Evolutionary conservation across 2,329 filamentous ascomycete species (phyloP).

Genomic region (Penicillium sp.): DNA sequence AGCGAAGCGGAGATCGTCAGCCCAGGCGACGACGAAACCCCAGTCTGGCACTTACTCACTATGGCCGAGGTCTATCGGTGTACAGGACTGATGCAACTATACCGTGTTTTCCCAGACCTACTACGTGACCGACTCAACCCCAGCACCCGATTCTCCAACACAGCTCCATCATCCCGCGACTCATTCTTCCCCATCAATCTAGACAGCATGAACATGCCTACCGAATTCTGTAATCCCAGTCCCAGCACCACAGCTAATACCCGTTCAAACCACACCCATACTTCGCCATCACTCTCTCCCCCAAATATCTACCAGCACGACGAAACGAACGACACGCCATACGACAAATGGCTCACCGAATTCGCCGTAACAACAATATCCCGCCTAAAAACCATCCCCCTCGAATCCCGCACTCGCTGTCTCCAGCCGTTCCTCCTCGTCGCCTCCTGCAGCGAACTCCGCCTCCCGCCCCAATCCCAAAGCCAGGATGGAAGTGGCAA

Average conservation of each 20-base stretch:
- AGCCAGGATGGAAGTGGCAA: background rate
- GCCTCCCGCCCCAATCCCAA: constrained; percentile 37
- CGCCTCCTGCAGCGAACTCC: constrained; percentile 49
- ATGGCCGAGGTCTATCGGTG: constrained; percentile 53
- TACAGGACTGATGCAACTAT: constrained; percentile 52
- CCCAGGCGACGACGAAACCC: constrained; percentile 50
- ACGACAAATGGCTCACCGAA: constrained; percentile 46
- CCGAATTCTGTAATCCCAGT: constrained; percentile 14
- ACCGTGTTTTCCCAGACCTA: constrained; percentile 52
- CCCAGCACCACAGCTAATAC: background rate
- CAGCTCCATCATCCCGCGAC: constrained; percentile 10
- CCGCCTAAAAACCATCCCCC: constrained; percentile 48
- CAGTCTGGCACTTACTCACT: constrained; percentile 51
- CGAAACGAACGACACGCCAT: constrained; percentile 13
- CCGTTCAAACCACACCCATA: background rate
- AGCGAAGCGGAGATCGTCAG: constrained; percentile 47
- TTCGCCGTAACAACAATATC: constrained; percentile 51
- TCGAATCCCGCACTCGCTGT: constrained; percentile 52
- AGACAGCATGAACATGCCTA: constrained; percentile 21
- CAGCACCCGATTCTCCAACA: constrained; percentile 2
- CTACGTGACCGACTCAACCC: constrained; percentile 43
- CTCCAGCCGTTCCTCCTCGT: constrained; percentile 53
- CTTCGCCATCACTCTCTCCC: background rate
- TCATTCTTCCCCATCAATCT: constrained; percentile 23
- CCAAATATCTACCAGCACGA: constrained; percentile 4